phyloP scores from a whole-genome alignment of 352 stramenopile species.

The Pythium apleroticum region DNA sequence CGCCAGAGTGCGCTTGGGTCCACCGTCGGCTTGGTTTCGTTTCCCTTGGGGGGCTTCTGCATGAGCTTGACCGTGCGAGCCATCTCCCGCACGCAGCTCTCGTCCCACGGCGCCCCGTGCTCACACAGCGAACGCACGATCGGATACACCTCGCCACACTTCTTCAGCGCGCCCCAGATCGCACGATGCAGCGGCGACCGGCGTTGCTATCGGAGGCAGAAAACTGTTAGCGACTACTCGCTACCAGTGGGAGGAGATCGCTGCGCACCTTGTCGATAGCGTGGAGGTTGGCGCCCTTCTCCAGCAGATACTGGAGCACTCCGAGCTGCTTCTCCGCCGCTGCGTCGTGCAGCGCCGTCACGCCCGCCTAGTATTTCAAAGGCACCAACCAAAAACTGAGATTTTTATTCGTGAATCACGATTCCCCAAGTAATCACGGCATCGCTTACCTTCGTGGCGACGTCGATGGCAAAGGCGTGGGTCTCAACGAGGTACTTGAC shows the following conservation, averaged over 20 bases:
- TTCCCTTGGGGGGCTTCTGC: background rate
- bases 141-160: background rate
- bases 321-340: constrained; percentile 4
- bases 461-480: constrained; percentile 11
- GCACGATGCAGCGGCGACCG: background rate
- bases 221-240: background rate
- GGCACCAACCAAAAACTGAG: background rate
- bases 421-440: no score
- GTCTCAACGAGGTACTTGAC: constrained; percentile 20
- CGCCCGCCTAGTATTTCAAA: constrained; percentile 6
- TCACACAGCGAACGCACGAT: background rate
- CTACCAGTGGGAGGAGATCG: background rate
- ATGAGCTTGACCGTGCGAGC: background rate
- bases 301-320: background rate
- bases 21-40: background rate
- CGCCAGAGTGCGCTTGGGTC: background rate
- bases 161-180: background rate
- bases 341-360: constrained; percentile 14
- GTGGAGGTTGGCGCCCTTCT: background rate
- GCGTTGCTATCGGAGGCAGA: background rate
- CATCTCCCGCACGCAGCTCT: background rate
- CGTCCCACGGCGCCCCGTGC: background rate
- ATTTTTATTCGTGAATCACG: no score
- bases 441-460: constrained; percentile 1
- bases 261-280: background rate